Evolutionary conservation across 176 grass and related monocot species (phyloP), one percentile per base, ranked within the genome.

Genomic region (Bolboschoenus planiculmis): DNA sequence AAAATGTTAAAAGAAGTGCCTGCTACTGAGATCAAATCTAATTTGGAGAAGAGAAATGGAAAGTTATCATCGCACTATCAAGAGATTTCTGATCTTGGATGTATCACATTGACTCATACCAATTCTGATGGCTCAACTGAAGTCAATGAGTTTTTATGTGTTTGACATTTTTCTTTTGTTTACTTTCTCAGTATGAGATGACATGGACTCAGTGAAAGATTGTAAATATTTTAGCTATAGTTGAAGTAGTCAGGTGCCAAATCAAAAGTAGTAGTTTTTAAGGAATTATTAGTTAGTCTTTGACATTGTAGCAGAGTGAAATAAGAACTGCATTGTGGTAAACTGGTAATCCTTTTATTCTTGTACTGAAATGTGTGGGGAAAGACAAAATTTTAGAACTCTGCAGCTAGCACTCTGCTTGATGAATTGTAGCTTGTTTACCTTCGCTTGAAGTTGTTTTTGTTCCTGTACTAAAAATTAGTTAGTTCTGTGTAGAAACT

Each of bases 1-100:
- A 93, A 79, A 65, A 82, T 95, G 92, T 80, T 98, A 78, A 85
- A 86, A 44, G 89, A 93, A 62, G 83, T 90, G 10, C 34, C 26
- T 54, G 87, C 64, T 29, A 82, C 56, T 40, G 74, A 80, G 20
- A 86, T 37, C 83, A 90, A 68, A 72, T 29, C 46, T 0, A 93
- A 85, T 82, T 27, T 18, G 0, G 24, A 66, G 31, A 84, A 87
- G 46, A 83, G 58, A 39, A 56, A 82, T 27, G 79, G 29, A 31
- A 61, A 59, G 53, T 27, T 80, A 11, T 80, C 37, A 13, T 31
- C 53, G 24, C 56, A 80, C 21, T 61, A 42, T 80, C 56, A 55
- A 58, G 78, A 80, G 34, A 57, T 11, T 39, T 58, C 53, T 57
- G 78, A 80, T 57, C 3, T 16, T 1, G 31, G 58, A 46, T 62